Percentiles rank a stretch among this genome's conserved stretches.
Conservation (phyloP, 768 basidiomycete genomes). For the Boletus rubescentipes region DNA sequence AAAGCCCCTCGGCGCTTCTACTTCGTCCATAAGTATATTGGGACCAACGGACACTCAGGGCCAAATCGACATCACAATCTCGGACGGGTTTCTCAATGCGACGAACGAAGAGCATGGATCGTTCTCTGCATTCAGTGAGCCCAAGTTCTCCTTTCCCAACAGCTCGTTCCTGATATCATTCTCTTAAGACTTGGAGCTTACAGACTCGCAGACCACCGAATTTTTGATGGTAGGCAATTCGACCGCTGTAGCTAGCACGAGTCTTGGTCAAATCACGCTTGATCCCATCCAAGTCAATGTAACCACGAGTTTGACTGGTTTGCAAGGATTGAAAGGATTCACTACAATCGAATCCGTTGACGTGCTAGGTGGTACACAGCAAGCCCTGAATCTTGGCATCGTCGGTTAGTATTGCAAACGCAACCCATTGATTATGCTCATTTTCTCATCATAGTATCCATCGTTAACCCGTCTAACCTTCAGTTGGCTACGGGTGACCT, state of each 20-base stretch:
- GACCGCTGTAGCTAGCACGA: slow-evolving; percentile 56
- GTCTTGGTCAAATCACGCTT: slow-evolving; percentile 65
- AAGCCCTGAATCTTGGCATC: slow-evolving; percentile 59
- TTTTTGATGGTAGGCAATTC: slow-evolving; percentile 64
- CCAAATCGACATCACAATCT: slow-evolving; percentile 62
- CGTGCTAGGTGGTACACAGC: slow-evolving; percentile 60
- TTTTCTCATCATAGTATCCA: slow-evolving; percentile 44
- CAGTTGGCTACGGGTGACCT: slow-evolving; percentile 62
- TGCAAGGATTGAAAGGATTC: slow-evolving; percentile 58
- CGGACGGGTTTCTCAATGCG: slow-evolving; percentile 49
- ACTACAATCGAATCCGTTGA: slow-evolving; percentile 60
- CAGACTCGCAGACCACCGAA: slow-evolving; percentile 42
- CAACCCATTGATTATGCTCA: neutral
- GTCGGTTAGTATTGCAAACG: slow-evolving; percentile 39
- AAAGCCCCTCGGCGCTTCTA: slow-evolving; percentile 62
- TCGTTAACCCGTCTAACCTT: slow-evolving; percentile 68
- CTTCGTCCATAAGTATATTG: slow-evolving; percentile 55
- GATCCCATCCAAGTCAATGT: slow-evolving; percentile 74
- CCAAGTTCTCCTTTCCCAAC: neutral
- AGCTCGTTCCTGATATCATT: neutral
- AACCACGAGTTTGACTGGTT: slow-evolving; percentile 55
- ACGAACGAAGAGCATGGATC: slow-evolving; percentile 46
- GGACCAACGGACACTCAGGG: slow-evolving; percentile 58
- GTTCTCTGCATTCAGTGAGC: slow-evolving; percentile 62
- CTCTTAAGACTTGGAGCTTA: slow-evolving; percentile 54